Evolutionary conservation across 1,284 basidiomycete species (phyloP).

Genomic region (Anthracocystis setariae): DNA sequence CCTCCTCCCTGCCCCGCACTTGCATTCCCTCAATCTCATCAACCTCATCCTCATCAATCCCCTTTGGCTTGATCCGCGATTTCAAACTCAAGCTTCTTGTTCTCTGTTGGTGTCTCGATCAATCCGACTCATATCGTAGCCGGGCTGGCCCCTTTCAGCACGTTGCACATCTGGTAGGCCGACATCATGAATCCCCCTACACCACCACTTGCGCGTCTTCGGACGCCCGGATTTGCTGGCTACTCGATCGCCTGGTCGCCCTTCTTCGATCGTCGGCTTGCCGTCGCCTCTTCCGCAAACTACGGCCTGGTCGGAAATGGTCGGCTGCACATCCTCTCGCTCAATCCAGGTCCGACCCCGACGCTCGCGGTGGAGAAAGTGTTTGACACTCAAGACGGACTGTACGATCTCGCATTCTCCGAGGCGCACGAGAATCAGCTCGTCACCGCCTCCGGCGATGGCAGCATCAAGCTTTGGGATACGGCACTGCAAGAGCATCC

Average conservation of each 20-base stretch:
- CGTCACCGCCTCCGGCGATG: conserved; percentile 87
- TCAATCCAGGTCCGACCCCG: conserved; percentile 7
- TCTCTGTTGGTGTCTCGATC: no score
- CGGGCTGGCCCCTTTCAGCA: no score
- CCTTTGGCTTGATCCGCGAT: no score
- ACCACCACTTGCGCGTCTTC: conserved; percentile 35
- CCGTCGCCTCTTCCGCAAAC: conserved; percentile 89
- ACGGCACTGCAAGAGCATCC: conserved; percentile 86
- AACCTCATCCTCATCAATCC: no score
- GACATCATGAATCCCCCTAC: conserved; percentile 27
- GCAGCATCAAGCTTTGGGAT: conserved; percentile 91
- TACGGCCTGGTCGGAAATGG: conserved; percentile 96
- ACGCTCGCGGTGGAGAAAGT: conserved; percentile 41
- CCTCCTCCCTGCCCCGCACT: not conserved
- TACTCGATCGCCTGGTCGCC: conserved; percentile 90
- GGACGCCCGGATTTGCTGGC: conserved; percentile 77
- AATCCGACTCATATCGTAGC: no score
- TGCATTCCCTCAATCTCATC: not conserved
- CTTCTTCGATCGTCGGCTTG: conserved; percentile 83
- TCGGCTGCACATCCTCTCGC: conserved; percentile 50
- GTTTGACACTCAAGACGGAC: conserved; percentile 91
- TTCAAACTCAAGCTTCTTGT: no score
- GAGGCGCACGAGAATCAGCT: conserved; percentile 95
- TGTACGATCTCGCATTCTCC: conserved; percentile 92
- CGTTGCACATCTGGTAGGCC: not conserved